Percentiles rank a stretch among this genome's conserved stretches.
Conservation (phyloP, 306 rosid genomes). For the Hippophae rhamnoides region DNA sequence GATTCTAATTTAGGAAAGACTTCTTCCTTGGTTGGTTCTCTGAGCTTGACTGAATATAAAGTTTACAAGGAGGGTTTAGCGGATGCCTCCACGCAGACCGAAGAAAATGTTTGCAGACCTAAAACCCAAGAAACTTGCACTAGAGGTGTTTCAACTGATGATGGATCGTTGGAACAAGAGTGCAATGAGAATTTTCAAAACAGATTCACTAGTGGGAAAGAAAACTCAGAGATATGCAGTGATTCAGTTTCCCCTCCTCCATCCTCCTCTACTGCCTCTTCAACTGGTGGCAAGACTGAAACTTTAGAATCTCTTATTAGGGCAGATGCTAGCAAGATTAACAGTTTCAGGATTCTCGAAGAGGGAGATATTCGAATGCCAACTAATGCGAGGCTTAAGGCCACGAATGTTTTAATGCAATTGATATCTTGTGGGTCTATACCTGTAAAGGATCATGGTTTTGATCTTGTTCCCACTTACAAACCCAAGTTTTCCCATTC, state of each 20-base stretch:
- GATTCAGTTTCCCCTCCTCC: slow-evolving; percentile 52
- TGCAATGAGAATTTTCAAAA: slow-evolving; percentile 30
- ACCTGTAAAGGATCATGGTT: slow-evolving; percentile 71
- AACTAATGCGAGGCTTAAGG: slow-evolving; percentile 51
- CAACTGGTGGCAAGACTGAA: slow-evolving; percentile 73
- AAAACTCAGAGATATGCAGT: slow-evolving; percentile 37
- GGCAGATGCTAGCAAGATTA: slow-evolving; percentile 76
- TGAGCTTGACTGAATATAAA: slow-evolving; percentile 68
- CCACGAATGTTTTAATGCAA: slow-evolving; percentile 70
- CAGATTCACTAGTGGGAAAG: slow-evolving; percentile 29
- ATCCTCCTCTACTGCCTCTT: slow-evolving; percentile 50
- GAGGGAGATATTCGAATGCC: slow-evolving; percentile 58
- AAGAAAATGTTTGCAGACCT: slow-evolving; percentile 38
- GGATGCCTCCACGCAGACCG: slow-evolving; percentile 92
- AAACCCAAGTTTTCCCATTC: slow-evolving; percentile 58
- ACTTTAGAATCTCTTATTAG: slow-evolving; percentile 82
- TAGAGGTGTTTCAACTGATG: slow-evolving; percentile 89
- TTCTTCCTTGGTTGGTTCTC: slow-evolving; percentile 42
- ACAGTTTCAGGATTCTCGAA: slow-evolving; percentile 66
- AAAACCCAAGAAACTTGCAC: slow-evolving; percentile 56
- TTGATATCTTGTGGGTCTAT: slow-evolving; percentile 86
- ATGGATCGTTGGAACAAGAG: slow-evolving; percentile 43
- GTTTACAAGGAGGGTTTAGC: slow-evolving; percentile 65
- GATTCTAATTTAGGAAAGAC: slow-evolving; percentile 45
- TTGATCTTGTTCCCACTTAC: slow-evolving; percentile 73